Conservation (phyloP, 306 rosid species). For the Vachellia pachyceras region DNA sequence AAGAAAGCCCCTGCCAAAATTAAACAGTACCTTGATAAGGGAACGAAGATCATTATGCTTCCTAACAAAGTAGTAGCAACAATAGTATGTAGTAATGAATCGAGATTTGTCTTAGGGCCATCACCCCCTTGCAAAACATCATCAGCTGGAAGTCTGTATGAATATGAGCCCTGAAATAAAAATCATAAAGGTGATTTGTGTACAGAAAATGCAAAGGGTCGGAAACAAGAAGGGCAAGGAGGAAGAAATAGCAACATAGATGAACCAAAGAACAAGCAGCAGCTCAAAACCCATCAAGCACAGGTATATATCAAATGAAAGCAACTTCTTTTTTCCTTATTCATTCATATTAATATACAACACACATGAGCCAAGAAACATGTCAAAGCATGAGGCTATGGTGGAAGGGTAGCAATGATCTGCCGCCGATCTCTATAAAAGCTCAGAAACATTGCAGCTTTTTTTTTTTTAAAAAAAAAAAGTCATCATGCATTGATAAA, state of each 20-base stretch:
- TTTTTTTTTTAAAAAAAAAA: background rate
- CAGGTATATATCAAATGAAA: background rate
- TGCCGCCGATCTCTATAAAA: background rate
- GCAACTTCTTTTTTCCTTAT: background rate
- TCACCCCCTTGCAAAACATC: slow-evolving; percentile 67
- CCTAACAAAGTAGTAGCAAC: slow-evolving; percentile 85
- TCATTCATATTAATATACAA: background rate
- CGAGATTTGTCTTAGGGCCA: slow-evolving; percentile 64
- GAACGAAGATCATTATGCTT: slow-evolving; percentile 80
- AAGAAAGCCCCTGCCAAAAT: slow-evolving; percentile 12
- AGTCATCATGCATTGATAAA: background rate
- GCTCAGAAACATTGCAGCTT: slow-evolving; percentile 6
- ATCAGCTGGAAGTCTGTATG: slow-evolving; percentile 78
- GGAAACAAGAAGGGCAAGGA: background rate
- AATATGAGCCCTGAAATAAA: slow-evolving; percentile 6
- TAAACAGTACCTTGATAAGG: slow-evolving; percentile 69
- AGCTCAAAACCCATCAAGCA: slow-evolving; percentile 3
- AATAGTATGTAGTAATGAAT: slow-evolving; percentile 58
- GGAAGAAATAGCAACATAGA: background rate
- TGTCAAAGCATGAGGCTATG: background rate
- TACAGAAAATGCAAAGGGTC: background rate
- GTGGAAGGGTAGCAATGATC: background rate
- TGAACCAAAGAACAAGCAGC: slow-evolving; percentile 4
- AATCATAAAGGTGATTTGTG: background rate
- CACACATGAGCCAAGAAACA: background rate